Conservation (phyloP, 176 grass and related monocot genomes). For the Carex pumila region DNA sequence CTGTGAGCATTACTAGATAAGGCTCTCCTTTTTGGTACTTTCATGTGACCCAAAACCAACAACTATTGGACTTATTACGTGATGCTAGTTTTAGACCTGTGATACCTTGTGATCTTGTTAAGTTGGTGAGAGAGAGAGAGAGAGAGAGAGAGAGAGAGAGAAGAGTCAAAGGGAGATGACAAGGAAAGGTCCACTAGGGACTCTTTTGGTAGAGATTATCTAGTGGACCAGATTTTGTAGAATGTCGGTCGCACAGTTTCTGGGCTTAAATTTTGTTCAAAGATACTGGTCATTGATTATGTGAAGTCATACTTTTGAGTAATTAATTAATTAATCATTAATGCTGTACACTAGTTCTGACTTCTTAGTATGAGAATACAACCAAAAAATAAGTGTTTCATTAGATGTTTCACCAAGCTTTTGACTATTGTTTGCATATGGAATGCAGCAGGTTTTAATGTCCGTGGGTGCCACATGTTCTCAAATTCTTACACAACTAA, state of each 20-base stretch:
- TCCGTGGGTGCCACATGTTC: not conserved
- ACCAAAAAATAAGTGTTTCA: not conserved
- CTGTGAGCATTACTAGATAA: slow-evolving; percentile 22
- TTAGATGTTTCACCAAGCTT: not conserved
- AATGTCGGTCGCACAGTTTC: not conserved
- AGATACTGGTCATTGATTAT: slow-evolving; percentile 10
- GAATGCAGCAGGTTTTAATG: not conserved
- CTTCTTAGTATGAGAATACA: not conserved
- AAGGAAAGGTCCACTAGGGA: not conserved
- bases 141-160: not conserved
- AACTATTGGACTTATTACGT: slow-evolving; percentile 40
- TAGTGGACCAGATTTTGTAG: slow-evolving; percentile 5
- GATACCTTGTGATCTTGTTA: slow-evolving; percentile 29
- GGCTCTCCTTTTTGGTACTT: slow-evolving; percentile 39
- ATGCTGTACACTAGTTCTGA: not conserved
- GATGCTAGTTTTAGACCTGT: slow-evolving; percentile 51
- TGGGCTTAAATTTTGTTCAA: slow-evolving; percentile 8
- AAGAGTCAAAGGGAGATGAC: slow-evolving; percentile 20
- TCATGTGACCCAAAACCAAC: slow-evolving; percentile 78
- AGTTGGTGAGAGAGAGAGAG: not conserved
- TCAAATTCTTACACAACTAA: not conserved
- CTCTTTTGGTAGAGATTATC: not conserved
- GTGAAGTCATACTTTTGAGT: not conserved
- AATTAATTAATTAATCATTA: not conserved
- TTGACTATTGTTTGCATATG: not conserved